Percentiles rank a stretch among this genome's conserved stretches.
phyloP scores from a whole-genome alignment of 345 rosid species.

The Gossypium arboreum region DNA sequence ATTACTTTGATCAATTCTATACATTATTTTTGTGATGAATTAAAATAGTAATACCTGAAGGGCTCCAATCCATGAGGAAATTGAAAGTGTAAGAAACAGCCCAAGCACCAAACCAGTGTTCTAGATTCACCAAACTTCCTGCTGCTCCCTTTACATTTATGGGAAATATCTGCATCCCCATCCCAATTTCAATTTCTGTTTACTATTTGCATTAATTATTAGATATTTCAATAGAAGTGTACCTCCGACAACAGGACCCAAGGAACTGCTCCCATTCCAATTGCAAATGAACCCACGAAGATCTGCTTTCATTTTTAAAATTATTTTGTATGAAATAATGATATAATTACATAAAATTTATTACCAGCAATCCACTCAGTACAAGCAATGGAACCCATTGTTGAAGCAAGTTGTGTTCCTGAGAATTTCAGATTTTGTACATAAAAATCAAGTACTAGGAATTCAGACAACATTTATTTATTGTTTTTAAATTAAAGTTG shows the following conservation, averaged over 20 bases:
- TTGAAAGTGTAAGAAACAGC: conserved; percentile 6
- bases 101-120: conserved; percentile 12
- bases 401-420: conserved; percentile 12
- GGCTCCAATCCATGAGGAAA: background rate
- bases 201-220: too few species aligned
- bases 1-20: background rate
- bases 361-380: conserved; percentile 12
- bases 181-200: too few species aligned
- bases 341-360: background rate
- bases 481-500: too few species aligned
- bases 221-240: background rate
- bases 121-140: conserved; percentile 21
- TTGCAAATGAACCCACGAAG: conserved; percentile 36
- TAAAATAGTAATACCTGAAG: background rate
- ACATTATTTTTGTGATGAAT: too few species aligned
- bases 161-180: conserved; percentile 23
- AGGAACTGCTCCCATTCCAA: conserved; percentile 54
- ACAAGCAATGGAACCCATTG: conserved; percentile 11
- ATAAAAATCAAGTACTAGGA: background rate
- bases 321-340: background rate
- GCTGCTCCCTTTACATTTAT: conserved; percentile 24
- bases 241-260: conserved; percentile 52
- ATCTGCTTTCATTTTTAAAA: conserved; percentile 16
- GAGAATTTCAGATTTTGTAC: background rate
- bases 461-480: too few species aligned